phyloP scores from a whole-genome alignment of 192 early-diverging fungal species.

The Coemansia sp. region DNA sequence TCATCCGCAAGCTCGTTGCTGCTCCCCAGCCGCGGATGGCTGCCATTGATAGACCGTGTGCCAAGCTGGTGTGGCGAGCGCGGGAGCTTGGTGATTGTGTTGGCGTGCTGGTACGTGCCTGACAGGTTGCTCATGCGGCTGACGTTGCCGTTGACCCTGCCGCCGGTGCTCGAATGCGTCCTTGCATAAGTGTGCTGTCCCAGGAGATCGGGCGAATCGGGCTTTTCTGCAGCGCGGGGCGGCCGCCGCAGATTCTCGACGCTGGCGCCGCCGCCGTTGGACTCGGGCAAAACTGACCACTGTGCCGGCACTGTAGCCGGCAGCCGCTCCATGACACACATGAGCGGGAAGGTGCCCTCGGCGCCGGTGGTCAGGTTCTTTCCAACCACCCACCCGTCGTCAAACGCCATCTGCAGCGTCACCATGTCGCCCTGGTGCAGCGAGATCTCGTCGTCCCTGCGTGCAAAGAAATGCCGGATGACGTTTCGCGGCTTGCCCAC shows the following conservation, averaged over 20 bases:
- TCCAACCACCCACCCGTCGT: slow-evolving; percentile 91
- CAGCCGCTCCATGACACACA: slow-evolving; percentile 62
- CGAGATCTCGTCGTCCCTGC: slow-evolving; percentile 75
- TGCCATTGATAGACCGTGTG: slow-evolving; percentile 9
- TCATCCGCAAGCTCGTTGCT: not conserved
- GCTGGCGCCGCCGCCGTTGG: slow-evolving; percentile 29
- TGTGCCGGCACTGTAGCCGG: slow-evolving; percentile 41
- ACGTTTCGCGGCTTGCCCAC: slow-evolving; percentile 52
- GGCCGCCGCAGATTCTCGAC: slow-evolving; percentile 32
- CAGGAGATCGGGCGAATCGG: slow-evolving; percentile 6
- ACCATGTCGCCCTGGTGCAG: slow-evolving; percentile 73
- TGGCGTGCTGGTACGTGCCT: not conserved
- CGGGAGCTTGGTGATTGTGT: slow-evolving; percentile 5
- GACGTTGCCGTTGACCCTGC: slow-evolving; percentile 9
- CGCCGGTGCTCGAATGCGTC: not conserved
- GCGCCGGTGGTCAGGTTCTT: slow-evolving; percentile 67
- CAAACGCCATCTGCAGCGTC: slow-evolving; percentile 69
- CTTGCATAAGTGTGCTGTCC: not conserved
- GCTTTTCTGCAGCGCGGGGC: slow-evolving; percentile 11
- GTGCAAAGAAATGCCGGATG: slow-evolving; percentile 63
- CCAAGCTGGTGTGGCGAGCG: slow-evolving; percentile 8
- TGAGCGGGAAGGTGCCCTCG: slow-evolving; percentile 83
- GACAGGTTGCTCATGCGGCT: slow-evolving; percentile 23
- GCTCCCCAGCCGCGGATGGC: slow-evolving; percentile 3
- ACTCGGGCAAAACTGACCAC: slow-evolving; percentile 52